Base-by-base conservation (phyloP, 495 filamentous ascomycete genomes). In the Penicillium dipodomyicola region DNA sequence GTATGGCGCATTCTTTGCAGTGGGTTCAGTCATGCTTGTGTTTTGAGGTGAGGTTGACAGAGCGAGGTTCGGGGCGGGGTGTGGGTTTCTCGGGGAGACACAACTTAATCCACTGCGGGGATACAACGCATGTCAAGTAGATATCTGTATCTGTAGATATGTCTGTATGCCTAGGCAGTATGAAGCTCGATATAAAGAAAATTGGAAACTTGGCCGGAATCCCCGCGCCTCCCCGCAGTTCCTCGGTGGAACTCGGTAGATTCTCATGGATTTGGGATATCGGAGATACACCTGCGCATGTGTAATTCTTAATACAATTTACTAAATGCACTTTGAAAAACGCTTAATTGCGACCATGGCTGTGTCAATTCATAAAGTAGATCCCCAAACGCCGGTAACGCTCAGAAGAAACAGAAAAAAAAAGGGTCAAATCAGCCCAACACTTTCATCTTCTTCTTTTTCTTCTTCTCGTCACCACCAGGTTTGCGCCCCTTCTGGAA, bases 401-500 rank as follows among this genome's bases (percentile, higher is more conserved):
- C 33, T 39, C 37, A 40, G 44, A 20, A 15, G n/a, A 4, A 25
- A 25, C 5, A 14, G 40, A 47, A 14, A 12, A 33, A 23, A 19
- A 43, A 5, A 17, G 30, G 11, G 45, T 7, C 4, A 25, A 33
- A 10, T 58, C 48, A 87, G 15, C 83, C 85, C 49, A 89, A 77
- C n/a, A 90, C 80, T 80, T 96, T 95, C 81, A 90, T 93, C 78
- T 94, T 93, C 82, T 96, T 97, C 81, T 95, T 95, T 68, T 89
- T 90, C 66, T 84, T 84, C 57, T 83, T 84, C 27, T 73, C 68
- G 7, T 76, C 75, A 1, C 62, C 75, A 1, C 60, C 73, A 23
- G 81, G 81, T 50, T 81, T 81, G 49, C 70, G 70, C 20, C 77
- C 80, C 75, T 92, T 91, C 65, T 94, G 88, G 62, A 92, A 99